Evolutionary conservation across 176 grass and related monocot species (phyloP).

Genomic region (Rhynchospora pubera): DNA sequence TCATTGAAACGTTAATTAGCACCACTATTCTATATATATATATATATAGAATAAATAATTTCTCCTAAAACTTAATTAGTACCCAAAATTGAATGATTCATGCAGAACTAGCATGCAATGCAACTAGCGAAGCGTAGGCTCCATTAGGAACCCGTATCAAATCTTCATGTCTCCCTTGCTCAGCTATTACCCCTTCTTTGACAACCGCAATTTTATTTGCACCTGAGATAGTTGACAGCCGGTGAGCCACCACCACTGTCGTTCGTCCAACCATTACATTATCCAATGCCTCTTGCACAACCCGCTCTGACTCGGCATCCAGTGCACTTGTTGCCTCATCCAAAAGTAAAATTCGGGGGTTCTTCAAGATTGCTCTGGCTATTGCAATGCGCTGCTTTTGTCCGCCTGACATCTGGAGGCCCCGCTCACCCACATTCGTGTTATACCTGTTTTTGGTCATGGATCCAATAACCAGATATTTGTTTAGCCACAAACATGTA

Average conservation of each 20-base stretch:
- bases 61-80: too few species aligned
- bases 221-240: background rate
- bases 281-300: conserved; percentile 17
- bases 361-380: conserved; percentile 38
- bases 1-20: too few species aligned
- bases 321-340: conserved; percentile 36
- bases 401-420: conserved; percentile 53
- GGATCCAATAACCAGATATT: background rate
- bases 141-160: conserved; percentile 7
- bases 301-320: conserved; percentile 25
- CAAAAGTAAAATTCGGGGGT: conserved; percentile 29
- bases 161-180: conserved; percentile 21
- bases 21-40: too few species aligned
- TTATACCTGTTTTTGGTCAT: conserved; percentile 10
- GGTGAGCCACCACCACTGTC: conserved; percentile 12
- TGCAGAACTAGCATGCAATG: conserved; percentile 16
- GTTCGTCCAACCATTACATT: conserved; percentile 15
- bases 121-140: conserved; percentile 2
- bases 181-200: conserved; percentile 8
- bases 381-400: conserved; percentile 73
- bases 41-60: too few species aligned
- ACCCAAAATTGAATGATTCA: background rate
- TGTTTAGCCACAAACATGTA: background rate
- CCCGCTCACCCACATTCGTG: conserved; percentile 54
- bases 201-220: conserved; percentile 18